A percentile compares a stretch with the other conserved stretches of the same genome.
phyloP scores from a whole-genome alignment of 306 rosid genomes.

The Medicago truncatula region MtrunA17r5.0-ANR NC_053049.1:46421501-46422000 shows the following conservation, averaged over 20 bases:
- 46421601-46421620: constrained; percentile 71
- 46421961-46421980: constrained; percentile 54
- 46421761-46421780: constrained; percentile 79
- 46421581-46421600: constrained; percentile 59
- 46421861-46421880: constrained; percentile 57
- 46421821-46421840: constrained; percentile 86
- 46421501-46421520: constrained; percentile 72
- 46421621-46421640: constrained; percentile 65
- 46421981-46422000: constrained; percentile 61
- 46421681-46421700: constrained; percentile 61
- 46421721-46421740: constrained; percentile 59
- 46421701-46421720: constrained; percentile 83
- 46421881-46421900: constrained; percentile 73
- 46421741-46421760: constrained; percentile 74
- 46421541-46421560: constrained; percentile 52
- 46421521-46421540: constrained; percentile 59
- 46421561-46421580: constrained; percentile 22
- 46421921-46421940: constrained; percentile 83
- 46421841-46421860: constrained; percentile 83
- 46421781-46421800: constrained; percentile 72
- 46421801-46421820: constrained; percentile 83
- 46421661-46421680: constrained; percentile 56
- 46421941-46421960: constrained; percentile 72
- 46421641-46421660: constrained; percentile 57
- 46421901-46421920: constrained; percentile 68